Evolutionary conservation across 345 rosid genomes (phyloP).

Genomic region (Boechera retrofracta): DNA sequence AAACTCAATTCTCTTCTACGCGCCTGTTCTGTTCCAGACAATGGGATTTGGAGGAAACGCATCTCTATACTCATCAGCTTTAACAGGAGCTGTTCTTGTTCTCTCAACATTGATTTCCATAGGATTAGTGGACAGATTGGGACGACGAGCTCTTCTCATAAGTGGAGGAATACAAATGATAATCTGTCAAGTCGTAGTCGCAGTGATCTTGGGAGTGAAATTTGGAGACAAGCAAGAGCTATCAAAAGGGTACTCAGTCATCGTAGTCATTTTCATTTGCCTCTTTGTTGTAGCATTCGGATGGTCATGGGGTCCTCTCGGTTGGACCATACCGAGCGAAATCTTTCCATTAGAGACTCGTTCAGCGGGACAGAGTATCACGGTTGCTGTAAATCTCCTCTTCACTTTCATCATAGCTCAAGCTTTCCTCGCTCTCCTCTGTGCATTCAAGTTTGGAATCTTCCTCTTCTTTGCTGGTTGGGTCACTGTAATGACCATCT

Average conservation of each 20-base stretch:
- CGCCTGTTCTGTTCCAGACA: conserved; percentile 85
- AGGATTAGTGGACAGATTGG: conserved; percentile 71
- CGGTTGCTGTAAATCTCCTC: conserved; percentile 88
- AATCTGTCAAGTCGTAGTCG: conserved; percentile 72
- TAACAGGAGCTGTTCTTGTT: conserved; percentile 91
- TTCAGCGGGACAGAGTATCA: conserved; percentile 91
- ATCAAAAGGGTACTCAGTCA: conserved; percentile 65
- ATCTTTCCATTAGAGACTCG: conserved; percentile 86
- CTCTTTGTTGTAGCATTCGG: conserved; percentile 91
- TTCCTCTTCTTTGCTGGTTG: conserved; percentile 92
- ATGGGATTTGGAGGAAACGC: conserved; percentile 92
- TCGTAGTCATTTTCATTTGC: conserved; percentile 78
- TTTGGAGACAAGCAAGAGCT: conserved; percentile 71
- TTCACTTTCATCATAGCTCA: conserved; percentile 90
- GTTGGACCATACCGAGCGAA: conserved; percentile 96
- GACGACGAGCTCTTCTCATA: conserved; percentile 77
- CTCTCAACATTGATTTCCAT: conserved; percentile 86
- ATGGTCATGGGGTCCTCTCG: conserved; percentile 98
- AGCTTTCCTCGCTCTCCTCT: conserved; percentile 73
- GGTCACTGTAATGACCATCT: conserved; percentile 78
- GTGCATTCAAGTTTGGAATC: conserved; percentile 79
- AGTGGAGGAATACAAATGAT: conserved; percentile 91
- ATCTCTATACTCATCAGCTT: conserved; percentile 83
- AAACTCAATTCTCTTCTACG: conserved; percentile 92
- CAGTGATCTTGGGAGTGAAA: conserved; percentile 77